These are phyloP conservation scores for Globisporangium polare DNA, from an alignment of 352 stramenopile genomes.

Conservation along the genomic window DNA sequence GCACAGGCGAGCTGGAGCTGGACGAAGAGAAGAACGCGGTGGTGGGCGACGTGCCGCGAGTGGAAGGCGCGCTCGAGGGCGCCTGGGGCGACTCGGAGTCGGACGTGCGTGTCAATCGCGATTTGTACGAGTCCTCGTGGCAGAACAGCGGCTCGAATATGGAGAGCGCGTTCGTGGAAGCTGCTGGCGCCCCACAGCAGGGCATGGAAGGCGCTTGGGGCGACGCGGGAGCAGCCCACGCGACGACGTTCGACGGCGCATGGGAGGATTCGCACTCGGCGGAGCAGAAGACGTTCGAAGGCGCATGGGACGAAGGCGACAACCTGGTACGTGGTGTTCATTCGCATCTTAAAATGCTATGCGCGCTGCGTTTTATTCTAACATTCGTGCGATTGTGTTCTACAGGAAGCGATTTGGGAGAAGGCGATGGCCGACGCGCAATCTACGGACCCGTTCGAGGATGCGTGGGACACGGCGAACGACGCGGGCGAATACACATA, in stretches of 20 bases:
- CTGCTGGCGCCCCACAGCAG: constrained; percentile 19
- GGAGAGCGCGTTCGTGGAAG: constrained; percentile 51
- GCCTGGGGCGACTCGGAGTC: constrained; percentile 45
- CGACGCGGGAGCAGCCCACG: constrained; percentile 22
- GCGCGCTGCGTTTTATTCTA: background rate
- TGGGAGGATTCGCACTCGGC: constrained; percentile 45
- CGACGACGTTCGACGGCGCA: constrained; percentile 34
- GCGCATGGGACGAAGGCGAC: constrained; percentile 53
- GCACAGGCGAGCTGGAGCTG: constrained; percentile 64
- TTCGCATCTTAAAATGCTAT: background rate
- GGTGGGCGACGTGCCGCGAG: constrained; percentile 27
- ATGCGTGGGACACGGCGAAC: constrained; percentile 56
- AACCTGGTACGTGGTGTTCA: constrained; percentile 36
- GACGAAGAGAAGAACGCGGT: constrained; percentile 79
- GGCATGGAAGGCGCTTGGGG: constrained; percentile 44
- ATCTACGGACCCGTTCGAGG: constrained; percentile 73
- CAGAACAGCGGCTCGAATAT: constrained; percentile 34
- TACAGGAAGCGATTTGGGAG: constrained; percentile 68
- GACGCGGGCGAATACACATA: constrained; percentile 63
- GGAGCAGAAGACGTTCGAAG: constrained; percentile 54
- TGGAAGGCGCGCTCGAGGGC: constrained; percentile 56
- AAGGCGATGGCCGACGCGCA: constrained; percentile 72
- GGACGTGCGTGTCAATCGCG: constrained; percentile 53
- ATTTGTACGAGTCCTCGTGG: constrained; percentile 59
- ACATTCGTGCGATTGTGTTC: background rate